These are phyloP conservation scores for Tulasnella sp. DNA, from an alignment of 768 basidiomycete species.

Conservation along the genomic window DNA sequence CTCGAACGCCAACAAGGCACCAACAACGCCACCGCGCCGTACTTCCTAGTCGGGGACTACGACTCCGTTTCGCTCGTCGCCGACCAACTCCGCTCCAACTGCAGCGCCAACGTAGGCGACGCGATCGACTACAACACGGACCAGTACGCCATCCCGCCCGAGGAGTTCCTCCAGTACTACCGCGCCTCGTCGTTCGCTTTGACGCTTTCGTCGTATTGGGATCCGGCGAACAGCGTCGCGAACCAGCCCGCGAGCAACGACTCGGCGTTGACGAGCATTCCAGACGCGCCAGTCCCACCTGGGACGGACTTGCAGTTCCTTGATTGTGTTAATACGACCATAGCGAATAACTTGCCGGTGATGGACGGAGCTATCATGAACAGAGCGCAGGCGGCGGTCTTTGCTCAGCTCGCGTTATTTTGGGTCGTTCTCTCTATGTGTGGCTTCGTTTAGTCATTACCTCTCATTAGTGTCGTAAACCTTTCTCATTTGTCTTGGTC, in stretches of 20 bases:
- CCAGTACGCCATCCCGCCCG: neutral
- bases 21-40: constrained; percentile 4
- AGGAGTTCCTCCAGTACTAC: constrained; percentile 12
- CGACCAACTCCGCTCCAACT: constrained; percentile 2
- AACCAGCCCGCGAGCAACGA: constrained; percentile 6
- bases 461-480: neutral
- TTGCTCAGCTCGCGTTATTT: neutral
- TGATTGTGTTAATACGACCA: constrained; percentile 10
- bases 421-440: neutral
- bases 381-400: neutral
- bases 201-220: constrained; percentile 1
- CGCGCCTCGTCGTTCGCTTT: constrained; percentile 11
- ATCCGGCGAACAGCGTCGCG: neutral
- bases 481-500: neutral
- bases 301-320: constrained; percentile 7
- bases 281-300: constrained; percentile 3
- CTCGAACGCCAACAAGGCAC: neutral
- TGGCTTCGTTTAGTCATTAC: neutral
- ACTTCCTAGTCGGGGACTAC: constrained; percentile 6
- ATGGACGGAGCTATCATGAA: neutral
- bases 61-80: constrained; percentile 2
- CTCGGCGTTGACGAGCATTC: neutral
- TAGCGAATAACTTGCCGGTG: constrained; percentile 7
- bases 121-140: neutral
- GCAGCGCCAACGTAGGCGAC: neutral